phyloP scores from a whole-genome alignment of 345 rosid species.

The Eucalyptus pumila region DNA sequence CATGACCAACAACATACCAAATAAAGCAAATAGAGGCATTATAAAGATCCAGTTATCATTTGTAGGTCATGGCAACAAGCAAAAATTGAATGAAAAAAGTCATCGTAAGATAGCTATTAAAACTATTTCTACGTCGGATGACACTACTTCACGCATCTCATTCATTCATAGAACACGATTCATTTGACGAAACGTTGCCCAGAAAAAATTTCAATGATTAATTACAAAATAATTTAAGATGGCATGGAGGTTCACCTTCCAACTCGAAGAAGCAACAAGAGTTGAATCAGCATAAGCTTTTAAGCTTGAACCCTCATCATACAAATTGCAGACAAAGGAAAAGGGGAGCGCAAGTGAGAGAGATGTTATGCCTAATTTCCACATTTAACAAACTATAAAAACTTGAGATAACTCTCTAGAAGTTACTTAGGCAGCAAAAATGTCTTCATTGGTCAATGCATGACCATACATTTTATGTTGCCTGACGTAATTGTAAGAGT shows the following conservation, averaged over 20 bases:
- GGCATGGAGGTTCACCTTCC: constrained; percentile 44
- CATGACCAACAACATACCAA: background rate
- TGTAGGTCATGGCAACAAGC: background rate
- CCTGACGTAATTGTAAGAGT: background rate
- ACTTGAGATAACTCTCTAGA: background rate
- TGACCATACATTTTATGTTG: background rate
- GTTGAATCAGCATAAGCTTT: constrained; percentile 31
- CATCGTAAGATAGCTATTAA: background rate
- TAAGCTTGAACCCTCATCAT: constrained; percentile 53
- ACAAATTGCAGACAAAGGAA: background rate
- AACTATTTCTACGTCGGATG: background rate
- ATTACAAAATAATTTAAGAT: background rate
- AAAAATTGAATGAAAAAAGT: background rate
- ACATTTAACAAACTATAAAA: background rate
- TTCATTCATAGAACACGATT: background rate
- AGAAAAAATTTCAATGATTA: background rate
- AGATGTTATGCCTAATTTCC: background rate
- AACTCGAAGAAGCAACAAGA: constrained; percentile 52
- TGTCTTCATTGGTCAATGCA: background rate
- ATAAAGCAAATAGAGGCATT: background rate
- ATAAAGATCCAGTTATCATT: background rate
- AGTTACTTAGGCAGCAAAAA: background rate
- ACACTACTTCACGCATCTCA: background rate
- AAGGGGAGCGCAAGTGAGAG: background rate
- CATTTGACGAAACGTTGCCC: background rate